phyloP scores from a whole-genome alignment of 768 basidiomycete species.

The Porphyrellus cyaneotinctus region DNA sequence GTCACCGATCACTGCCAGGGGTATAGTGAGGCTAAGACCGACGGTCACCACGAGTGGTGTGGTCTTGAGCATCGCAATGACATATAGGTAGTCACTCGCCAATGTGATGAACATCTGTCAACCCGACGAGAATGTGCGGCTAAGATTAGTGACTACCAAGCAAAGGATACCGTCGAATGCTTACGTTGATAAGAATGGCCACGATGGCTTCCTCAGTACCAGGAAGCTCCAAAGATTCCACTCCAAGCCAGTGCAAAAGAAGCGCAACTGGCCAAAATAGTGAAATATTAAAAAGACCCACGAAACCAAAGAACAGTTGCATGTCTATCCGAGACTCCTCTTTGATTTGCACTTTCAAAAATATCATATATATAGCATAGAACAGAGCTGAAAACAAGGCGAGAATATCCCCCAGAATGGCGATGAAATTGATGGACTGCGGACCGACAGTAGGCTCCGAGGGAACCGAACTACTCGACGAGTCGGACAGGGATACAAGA shows the following conservation, averaged over 20 bases:
- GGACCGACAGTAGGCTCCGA: slow-evolving; percentile 6
- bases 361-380: slow-evolving; percentile 84
- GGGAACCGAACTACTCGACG: slow-evolving; percentile 28
- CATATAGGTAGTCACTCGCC: slow-evolving; percentile 81
- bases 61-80: slow-evolving; percentile 93
- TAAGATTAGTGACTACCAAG: background rate
- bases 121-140: background rate
- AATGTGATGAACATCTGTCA: slow-evolving; percentile 77
- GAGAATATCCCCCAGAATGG: slow-evolving; percentile 68
- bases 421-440: slow-evolving; percentile 22
- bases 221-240: slow-evolving; percentile 76
- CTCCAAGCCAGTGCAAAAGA: slow-evolving; percentile 66
- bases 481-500: slow-evolving; percentile 88
- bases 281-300: slow-evolving; percentile 81
- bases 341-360: slow-evolving; percentile 83
- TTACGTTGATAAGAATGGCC: slow-evolving; percentile 55
- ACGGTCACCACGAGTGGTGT: slow-evolving; percentile 91
- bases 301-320: slow-evolving; percentile 94
- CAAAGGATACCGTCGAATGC: slow-evolving; percentile 12
- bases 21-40: slow-evolving; percentile 91
- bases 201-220: slow-evolving; percentile 42
- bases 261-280: slow-evolving; percentile 74
- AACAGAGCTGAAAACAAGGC: slow-evolving; percentile 84
- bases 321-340: slow-evolving; percentile 83
- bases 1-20: slow-evolving; percentile 84